Evolutionary conservation across 2,329 filamentous ascomycete species (phyloP).

Genomic region (Nigrograna mackinnonii): DNA sequence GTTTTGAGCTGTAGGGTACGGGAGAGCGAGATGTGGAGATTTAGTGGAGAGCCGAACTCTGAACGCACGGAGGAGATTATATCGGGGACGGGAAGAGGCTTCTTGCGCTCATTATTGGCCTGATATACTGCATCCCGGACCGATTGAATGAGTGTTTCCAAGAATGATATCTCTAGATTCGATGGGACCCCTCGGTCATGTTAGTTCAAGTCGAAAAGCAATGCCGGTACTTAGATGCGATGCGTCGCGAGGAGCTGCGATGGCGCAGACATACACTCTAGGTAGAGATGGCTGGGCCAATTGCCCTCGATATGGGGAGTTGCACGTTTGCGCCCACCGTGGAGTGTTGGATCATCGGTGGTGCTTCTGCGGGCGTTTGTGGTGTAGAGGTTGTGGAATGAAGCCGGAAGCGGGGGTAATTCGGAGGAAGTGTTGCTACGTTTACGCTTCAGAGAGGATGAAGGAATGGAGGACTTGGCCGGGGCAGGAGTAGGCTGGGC

Average conservation of each 20-base stretch:
- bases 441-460: constrained; percentile 33
- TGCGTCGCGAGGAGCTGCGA: neutral
- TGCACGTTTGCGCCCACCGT: constrained; percentile 80
- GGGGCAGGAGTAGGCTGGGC: constrained; percentile 4
- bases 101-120: constrained; percentile 21
- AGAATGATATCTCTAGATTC: constrained; percentile 30
- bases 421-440: constrained; percentile 22
- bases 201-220: no score
- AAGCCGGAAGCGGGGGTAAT: constrained; percentile 74
- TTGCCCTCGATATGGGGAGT: constrained; percentile 85
- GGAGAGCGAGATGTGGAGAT: constrained; percentile 90
- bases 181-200: constrained; percentile 41
- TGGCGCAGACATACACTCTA: constrained; percentile 75
- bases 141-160: constrained; percentile 32
- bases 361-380: constrained; percentile 77
- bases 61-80: constrained; percentile 74
- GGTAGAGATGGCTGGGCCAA: constrained; percentile 91
- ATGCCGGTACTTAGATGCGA: no score
- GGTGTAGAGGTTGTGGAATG: constrained; percentile 90
- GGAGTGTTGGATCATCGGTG: constrained; percentile 79
- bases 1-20: constrained; percentile 76
- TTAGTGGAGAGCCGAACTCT: constrained; percentile 75
- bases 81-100: constrained; percentile 30
- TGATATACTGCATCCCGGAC: constrained; percentile 21
- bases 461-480: constrained; percentile 8